These are phyloP conservation scores for Asclepias syriaca DNA, from an alignment of 257 asterid genomes.

Conservation along the genomic window DNA sequence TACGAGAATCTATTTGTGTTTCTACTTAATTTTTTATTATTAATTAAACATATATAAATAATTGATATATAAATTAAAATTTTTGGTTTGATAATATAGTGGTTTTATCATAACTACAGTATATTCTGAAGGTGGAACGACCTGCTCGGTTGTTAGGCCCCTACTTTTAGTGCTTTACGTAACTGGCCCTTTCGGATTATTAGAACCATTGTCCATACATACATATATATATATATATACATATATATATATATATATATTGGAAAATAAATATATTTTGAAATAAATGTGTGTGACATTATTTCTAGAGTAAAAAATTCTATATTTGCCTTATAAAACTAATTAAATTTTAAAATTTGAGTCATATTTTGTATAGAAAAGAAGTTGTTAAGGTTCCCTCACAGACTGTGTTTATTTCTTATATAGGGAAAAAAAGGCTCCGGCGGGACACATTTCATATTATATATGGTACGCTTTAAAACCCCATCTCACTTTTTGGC, in stretches of 20 bases:
- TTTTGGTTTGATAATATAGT: too few relatives aligned
- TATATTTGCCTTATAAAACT: too few relatives aligned
- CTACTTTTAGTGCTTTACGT: conserved; percentile 4
- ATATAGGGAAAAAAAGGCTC: not conserved
- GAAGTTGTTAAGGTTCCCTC: not conserved
- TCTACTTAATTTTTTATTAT: conserved; percentile 5
- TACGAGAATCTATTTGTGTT: not conserved
- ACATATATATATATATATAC: too few relatives aligned
- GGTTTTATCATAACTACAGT: conserved; percentile 20
- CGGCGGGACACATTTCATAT: not conserved
- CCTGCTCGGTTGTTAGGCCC: conserved; percentile 43
- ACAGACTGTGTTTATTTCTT: not conserved
- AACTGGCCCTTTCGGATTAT: not conserved
- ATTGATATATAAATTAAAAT: not conserved
- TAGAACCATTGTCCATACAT: too few relatives aligned
- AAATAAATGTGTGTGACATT: too few relatives aligned
- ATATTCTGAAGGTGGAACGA: conserved; percentile 45
- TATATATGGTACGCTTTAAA: not conserved
- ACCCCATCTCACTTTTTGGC: not conserved
- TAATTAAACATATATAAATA: not conserved
- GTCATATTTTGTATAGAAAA: too few relatives aligned
- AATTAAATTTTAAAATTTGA: too few relatives aligned
- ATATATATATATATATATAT: too few relatives aligned
- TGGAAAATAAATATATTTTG: too few relatives aligned
- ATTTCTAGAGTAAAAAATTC: too few relatives aligned